Base-by-base conservation (phyloP, 805 yeast genomes). In the Hanseniaspora singularis region DNA sequence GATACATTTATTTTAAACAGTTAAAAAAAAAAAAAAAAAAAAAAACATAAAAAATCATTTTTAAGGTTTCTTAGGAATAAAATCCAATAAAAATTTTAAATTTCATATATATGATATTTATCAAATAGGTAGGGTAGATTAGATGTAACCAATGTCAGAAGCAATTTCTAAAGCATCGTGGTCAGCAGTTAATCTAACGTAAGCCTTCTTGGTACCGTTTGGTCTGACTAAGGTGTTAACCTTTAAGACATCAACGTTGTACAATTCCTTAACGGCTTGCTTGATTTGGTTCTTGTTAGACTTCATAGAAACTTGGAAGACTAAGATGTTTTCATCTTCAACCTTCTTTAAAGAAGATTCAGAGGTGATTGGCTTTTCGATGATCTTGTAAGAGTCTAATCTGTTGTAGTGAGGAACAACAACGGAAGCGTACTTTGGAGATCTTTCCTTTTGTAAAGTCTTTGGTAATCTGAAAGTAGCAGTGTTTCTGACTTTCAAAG, bases 141-240 rank as follows among this genome's bases (percentile, higher is more conserved):
- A 89, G 72, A 89, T 81, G 94, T 87, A 88, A 76, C 98, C 98
- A 69, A 89, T 92, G 77, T 92, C 86, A 95, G 88, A 88, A 70
- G 98, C 98, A 72, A 92, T 87, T 72, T 92, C 98, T 70, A 92
- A 83, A 72, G 97, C 97, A 76, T 92, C 98, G 79, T 80, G 83
- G 74, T 92, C 98, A 70, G 95, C 89, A 67, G 97, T 86, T 71
- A 92, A 83, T 78, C 94, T 86, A 69, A 92, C 89, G 80, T 82
- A 92, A 69, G 98, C 98, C 81, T 92, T 92, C 86, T 92, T 92
- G 77, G 96, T 83, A 73, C 98, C 98, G 73, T 92, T 88, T 70
- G 98, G 96, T 77, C 95, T 86, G 67, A 92, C 74, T 71, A 92
- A 78, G 62, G 98, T 92, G 89, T 92, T 88, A 68, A 92, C 87